Conservation (phyloP, 2,329 filamentous ascomycete genomes). For the Hymenoscyphus occultus region DNA sequence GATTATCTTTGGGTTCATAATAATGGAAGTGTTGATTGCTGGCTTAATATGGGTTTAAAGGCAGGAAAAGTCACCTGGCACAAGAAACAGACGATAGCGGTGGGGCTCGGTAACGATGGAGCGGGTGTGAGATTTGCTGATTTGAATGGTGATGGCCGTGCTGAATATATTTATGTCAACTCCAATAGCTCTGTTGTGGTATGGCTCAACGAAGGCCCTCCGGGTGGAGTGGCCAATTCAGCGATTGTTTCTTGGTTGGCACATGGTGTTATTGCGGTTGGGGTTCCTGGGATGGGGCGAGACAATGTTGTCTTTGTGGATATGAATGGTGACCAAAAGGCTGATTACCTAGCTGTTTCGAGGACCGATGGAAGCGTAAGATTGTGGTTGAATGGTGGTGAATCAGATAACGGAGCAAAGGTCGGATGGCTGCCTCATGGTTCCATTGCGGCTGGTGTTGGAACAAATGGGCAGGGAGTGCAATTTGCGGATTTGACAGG, state of each 20-base stretch:
- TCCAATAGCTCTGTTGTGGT: background rate
- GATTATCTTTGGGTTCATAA: constrained; percentile 14
- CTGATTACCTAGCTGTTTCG: constrained; percentile 14
- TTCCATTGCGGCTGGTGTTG: constrained; percentile 12
- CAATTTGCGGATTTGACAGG: constrained; percentile 18
- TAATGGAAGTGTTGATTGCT: constrained; percentile 8
- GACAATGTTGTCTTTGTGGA: constrained; percentile 12
- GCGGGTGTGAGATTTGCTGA: constrained; percentile 14
- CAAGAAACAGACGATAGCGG: constrained; percentile 3
- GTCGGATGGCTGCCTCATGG: constrained; percentile 10
- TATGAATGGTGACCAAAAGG: constrained; percentile 14
- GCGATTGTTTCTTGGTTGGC: background rate
- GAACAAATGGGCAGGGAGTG: constrained; percentile 6
- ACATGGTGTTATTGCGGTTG: constrained; percentile 4
- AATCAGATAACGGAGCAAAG: background rate
- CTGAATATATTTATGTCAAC: constrained; percentile 12
- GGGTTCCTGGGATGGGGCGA: constrained; percentile 3
- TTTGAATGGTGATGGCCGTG: constrained; percentile 13
- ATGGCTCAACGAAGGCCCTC: constrained; percentile 4
- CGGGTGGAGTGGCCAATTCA: background rate
- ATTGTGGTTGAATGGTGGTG: constrained; percentile 21
- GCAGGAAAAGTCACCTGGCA: constrained; percentile 6
- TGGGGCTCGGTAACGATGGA: constrained; percentile 8
- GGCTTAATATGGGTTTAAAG: constrained; percentile 8
- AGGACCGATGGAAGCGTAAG: constrained; percentile 6